These are phyloP conservation scores for Lenzites betulinus DNA, from an alignment of 768 basidiomycete species.

Conservation along the genomic window DNA sequence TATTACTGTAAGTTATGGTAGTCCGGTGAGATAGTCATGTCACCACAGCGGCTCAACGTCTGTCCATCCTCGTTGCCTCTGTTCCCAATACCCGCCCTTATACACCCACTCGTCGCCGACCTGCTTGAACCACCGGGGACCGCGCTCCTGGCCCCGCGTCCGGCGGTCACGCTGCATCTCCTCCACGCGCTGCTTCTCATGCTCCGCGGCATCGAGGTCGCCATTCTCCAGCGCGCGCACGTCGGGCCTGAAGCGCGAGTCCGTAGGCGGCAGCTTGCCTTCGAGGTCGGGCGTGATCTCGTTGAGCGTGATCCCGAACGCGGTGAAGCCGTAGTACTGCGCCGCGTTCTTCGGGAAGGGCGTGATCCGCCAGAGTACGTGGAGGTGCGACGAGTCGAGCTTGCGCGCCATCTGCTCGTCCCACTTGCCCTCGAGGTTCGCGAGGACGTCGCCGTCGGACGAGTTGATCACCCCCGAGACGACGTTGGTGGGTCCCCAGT, in stretches of 20 bases:
- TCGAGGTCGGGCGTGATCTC: constrained; percentile 71
- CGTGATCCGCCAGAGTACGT: constrained; percentile 73
- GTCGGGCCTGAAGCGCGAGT: constrained; percentile 81
- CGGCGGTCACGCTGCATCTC: constrained; percentile 77
- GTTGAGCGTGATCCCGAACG: constrained; percentile 78
- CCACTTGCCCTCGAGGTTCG: constrained; percentile 87
- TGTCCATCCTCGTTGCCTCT: constrained; percentile 65
- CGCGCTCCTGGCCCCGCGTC: constrained; percentile 54
- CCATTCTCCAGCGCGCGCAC: constrained; percentile 84
- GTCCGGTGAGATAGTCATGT: constrained; percentile 27
- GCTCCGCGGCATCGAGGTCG: constrained; percentile 67
- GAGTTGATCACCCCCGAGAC: constrained; percentile 64
- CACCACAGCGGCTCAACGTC: constrained; percentile 65
- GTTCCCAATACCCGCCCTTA: constrained; percentile 83
- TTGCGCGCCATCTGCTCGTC: constrained; percentile 77
- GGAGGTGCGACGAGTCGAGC: constrained; percentile 67
- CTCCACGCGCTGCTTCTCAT: constrained; percentile 71
- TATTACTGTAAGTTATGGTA: constrained; percentile 17
- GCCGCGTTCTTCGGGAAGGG: constrained; percentile 72
- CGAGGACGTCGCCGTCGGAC: constrained; percentile 51
- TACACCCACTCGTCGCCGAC: constrained; percentile 75
- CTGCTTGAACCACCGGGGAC: constrained; percentile 77
- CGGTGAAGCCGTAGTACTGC: constrained; percentile 82
- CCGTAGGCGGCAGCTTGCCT: constrained; percentile 71
- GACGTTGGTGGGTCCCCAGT: constrained; percentile 78